Base-by-base conservation (phyloP, 352 stramenopile genomes). In the Globisporangium cystogenes region DNA sequence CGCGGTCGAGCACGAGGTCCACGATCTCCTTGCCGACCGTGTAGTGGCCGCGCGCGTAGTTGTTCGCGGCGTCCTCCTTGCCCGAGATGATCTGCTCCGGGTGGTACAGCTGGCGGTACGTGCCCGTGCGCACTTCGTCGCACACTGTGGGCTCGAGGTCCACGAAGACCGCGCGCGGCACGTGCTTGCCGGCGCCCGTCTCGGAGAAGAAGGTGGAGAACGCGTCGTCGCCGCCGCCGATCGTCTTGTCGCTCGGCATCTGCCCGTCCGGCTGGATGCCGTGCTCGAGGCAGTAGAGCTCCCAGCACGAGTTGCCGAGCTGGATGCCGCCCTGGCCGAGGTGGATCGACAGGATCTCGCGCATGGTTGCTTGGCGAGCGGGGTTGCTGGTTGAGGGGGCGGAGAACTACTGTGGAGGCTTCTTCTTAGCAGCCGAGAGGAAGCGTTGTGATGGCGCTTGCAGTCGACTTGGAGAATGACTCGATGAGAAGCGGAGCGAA, bases 41-140 rank as follows among this genome's bases (percentile, higher is more conserved):
- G 68, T 95, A 96, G 76, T 98, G 93, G 55, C 95, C 95, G 70
- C 92, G 92, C 48, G 95, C 95, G 46, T 87, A 90, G 62, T 91
- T 96, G 70, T 96, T 96, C 21, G 83, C 85, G 0, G 93, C 94
- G 67, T 98, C 95, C 68, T 99, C 95, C 79, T 99, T 99, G 68
- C 96, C 97, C 44, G 86, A 97, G 68, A 99, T 98, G 69, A 99
- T 97, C 72, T 99, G 95, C 64, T 99, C 96, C 6, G 97, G 96
- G 69, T 99, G 96, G 76, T 98, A 99, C 39, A 99, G 70, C 64
- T 98, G 87, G 57, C 90, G 75, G 82, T 98, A 99, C 8, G 91
- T 95, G 59, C 96, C 96, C 33, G 82, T 90, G 60, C 96, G 91
- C 35, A 99, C 90, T 80, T 99, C 93, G 64, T 99, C 96, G 66